These are phyloP conservation scores for Abortiporus biennis DNA, from an alignment of 1,284 basidiomycete species.

Conservation along the genomic window DNA sequence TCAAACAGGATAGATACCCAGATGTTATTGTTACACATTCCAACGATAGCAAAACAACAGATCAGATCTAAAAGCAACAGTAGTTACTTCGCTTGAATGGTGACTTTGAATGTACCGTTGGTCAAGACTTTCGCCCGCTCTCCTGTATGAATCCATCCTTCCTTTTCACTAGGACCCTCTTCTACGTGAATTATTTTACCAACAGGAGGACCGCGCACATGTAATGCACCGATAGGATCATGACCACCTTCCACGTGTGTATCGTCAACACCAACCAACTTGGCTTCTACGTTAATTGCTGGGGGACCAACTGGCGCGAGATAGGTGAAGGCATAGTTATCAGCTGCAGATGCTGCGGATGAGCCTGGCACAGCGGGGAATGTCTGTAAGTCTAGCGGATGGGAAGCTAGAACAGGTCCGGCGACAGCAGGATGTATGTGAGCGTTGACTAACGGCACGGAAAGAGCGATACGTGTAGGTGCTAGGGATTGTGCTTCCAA, in stretches of 20 bases:
- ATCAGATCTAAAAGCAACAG: too few species aligned
- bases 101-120: slow-evolving; percentile 28
- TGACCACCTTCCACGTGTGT: slow-evolving; percentile 51
- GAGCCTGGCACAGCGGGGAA: slow-evolving; percentile 33
- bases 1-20: too few species aligned
- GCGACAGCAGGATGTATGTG: slow-evolving; percentile 55
- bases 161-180: slow-evolving; percentile 16
- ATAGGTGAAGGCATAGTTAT: slow-evolving; percentile 24
- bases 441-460: slow-evolving; percentile 61
- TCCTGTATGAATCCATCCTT: slow-evolving; percentile 23
- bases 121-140: slow-evolving; percentile 23
- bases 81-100: slow-evolving; percentile 5
- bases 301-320: slow-evolving; percentile 66
- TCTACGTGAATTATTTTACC: slow-evolving; percentile 41
- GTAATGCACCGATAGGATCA: slow-evolving; percentile 26
- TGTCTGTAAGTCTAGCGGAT: slow-evolving; percentile 70
- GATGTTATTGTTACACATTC: too few species aligned
- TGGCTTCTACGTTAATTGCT: slow-evolving; percentile 67
- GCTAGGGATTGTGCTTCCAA: slow-evolving; percentile 38
- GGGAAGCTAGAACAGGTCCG: slow-evolving; percentile 67
- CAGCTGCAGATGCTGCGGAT: slow-evolving; percentile 22
- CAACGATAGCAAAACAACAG: too few species aligned
- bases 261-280: slow-evolving; percentile 60
- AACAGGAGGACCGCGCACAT: slow-evolving; percentile 41
- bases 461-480: slow-evolving; percentile 61